Evolutionary conservation across 345 rosid species (phyloP), one percentile per base, ranked within the genome.

Genomic region (Crucihimalaya himalaica): DNA sequence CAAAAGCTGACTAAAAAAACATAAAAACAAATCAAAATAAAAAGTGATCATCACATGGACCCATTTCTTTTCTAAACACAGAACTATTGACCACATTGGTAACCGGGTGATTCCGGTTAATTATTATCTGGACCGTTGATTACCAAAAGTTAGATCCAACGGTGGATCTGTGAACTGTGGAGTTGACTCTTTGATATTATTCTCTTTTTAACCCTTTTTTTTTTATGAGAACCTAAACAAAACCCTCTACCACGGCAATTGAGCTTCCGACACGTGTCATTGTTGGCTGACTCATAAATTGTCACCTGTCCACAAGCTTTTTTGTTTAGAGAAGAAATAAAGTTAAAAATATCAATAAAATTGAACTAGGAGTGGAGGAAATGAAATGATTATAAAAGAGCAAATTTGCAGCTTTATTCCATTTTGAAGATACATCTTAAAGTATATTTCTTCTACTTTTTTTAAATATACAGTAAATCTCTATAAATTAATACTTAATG

Each of bases 21-120:
- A n/a, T 16, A 19, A 10, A 48, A 48, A 48, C 5, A 48, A 48
- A 48, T 20, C 0, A 12, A 37, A 51, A 35, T 29, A 73, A 64
- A 64, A 53, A 55, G 70, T 21, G 31, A 73, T 64, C 76, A 73
- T 64, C 76, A 72, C 70, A 72, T 53, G 76, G 63, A 29, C 76
- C 63, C 46, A 54, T 6, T 31, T 31, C 34, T 31, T 63, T 53
- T 61, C 13, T 0, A 60, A 52, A 63, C 19, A 39, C 45, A 40
- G 5, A 72, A 28, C 34, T 64, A 64, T 73, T 73, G 77, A 73
- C 77, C 29, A 64, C 70, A 39, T 73, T 47, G 65, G 39, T 73
- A 43, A 64, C 77, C 25, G 50, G 27, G 9, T 73, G 64, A 20
- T 73, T 46, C 64, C 64, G 39, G 71, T 64, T 42, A 61, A 50